Conservation (phyloP, 202 grass and related monocot genomes). For the Schoenoplectus tabernaemontani region DNA sequence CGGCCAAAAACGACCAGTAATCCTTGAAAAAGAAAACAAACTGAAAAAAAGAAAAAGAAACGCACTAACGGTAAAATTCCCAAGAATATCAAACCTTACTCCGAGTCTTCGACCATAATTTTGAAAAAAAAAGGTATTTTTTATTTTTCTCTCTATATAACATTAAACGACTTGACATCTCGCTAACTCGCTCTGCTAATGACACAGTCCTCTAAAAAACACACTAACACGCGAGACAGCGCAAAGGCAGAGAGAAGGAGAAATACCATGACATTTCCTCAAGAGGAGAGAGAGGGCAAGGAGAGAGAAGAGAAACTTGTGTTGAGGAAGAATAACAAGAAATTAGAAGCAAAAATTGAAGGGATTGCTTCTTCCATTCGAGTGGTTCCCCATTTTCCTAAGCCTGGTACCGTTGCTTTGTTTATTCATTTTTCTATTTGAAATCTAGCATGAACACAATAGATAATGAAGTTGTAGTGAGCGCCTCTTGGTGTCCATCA, state of each 20-base stretch:
- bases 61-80: too few relatives aligned
- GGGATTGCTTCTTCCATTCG: constrained; percentile 45
- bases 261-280: constrained; percentile 21
- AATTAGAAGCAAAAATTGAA: constrained; percentile 30
- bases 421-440: neutral
- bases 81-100: neutral
- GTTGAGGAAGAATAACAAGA: constrained; percentile 21
- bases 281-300: constrained; percentile 16
- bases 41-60: too few relatives aligned
- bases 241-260: neutral
- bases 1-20: too few relatives aligned
- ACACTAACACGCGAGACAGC: neutral
- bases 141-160: constrained; percentile 18
- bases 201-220: neutral
- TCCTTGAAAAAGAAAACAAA: too few relatives aligned
- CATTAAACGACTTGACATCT: neutral
- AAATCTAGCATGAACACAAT: neutral
- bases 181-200: neutral
- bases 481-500: neutral
- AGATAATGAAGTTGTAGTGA: neutral
- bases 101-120: neutral
- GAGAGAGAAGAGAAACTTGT: neutral
- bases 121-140: neutral
- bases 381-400: constrained; percentile 57
- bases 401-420: constrained; percentile 26